phyloP scores from a whole-genome alignment of 805 yeast species.

The Saccharomycodes ludwigii region DNA sequence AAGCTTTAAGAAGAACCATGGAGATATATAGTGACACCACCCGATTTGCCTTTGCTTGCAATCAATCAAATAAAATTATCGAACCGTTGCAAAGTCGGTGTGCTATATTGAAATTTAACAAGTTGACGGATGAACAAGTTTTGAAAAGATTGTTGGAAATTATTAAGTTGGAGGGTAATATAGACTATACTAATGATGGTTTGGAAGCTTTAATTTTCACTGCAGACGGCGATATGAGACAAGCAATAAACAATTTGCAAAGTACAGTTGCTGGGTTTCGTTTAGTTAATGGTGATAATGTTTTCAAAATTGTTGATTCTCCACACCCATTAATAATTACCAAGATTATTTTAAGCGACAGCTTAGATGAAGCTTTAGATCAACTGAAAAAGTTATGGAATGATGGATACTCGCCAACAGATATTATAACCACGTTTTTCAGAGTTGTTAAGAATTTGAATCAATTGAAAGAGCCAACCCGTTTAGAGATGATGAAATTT shows the following conservation, averaged over 20 bases:
- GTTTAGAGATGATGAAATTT: constrained; percentile 70
- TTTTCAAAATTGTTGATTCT: constrained; percentile 87
- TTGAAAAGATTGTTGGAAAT: constrained; percentile 64
- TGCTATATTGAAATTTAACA: constrained; percentile 79
- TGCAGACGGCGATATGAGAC: constrained; percentile 98
- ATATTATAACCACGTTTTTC: constrained; percentile 82
- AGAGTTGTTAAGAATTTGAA: constrained; percentile 71
- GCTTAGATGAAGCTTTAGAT: constrained; percentile 54
- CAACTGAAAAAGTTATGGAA: constrained; percentile 61
- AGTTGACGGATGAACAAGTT: constrained; percentile 76
- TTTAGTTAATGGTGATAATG: constrained; percentile 82
- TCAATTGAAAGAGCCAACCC: constrained; percentile 50
- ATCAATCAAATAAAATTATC: constrained; percentile 85
- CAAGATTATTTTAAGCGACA: constrained; percentile 45
- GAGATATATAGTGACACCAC: constrained; percentile 92
- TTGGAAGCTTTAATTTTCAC: constrained; percentile 85
- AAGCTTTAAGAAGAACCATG: constrained; percentile 89
- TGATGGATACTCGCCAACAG: constrained; percentile 88
- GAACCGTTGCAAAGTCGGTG: constrained; percentile 96
- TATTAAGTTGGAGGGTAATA: constrained; percentile 46
- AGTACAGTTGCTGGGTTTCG: constrained; percentile 91
- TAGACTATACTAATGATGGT: constrained; percentile 79
- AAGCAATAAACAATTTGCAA: constrained; percentile 88
- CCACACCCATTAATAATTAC: constrained; percentile 87
- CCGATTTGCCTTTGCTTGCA: constrained; percentile 97